Evolutionary conservation across 164 flowering plant genomes (phyloP), one percentile per base, ranked within the genome.

Genomic region (Stephania yunnanensis): DNA sequence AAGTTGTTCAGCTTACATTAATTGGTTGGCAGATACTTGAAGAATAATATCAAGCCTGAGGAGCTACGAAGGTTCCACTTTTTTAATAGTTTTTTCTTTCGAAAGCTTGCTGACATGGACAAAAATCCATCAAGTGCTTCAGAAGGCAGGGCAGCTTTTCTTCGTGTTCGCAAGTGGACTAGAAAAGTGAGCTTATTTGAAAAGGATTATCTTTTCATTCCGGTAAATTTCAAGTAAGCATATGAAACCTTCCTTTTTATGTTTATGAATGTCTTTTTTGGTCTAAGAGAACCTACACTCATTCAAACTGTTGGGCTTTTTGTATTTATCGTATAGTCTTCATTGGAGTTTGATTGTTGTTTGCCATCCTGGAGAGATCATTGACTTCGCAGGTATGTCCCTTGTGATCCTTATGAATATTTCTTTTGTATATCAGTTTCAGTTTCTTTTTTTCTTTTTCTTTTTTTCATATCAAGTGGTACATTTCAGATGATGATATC

Each of bases 271-370:
- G 67, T 19, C 10, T 20, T 71, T 70, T 69, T 75, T 58, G 64
- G n/a, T 58, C 17, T 58, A 58, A 58, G 17, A 19, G 6, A 58
- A 19, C 19, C 64, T 58, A n/a, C 17, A 58, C 64, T 58, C 19
- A 58, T 58, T 58, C 6, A 20, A 58, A 58, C 64, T 72, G 6
- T 50, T 9, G 64, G 20, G 46, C 44, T 76, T 6, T 8, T 61
- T 71, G 63, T 20, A 46, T 42, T 81, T 73, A 50, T 36, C 4
- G 4, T 36, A 36, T 89, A 96, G 99, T 81, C 90, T 87, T 25
- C 99, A 96, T 76, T 96, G 99, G 99, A 96, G 98, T 85, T 85
- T 96, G 78, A 78, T 96, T 67, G 88, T 94, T 73, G 86, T 96
- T 63, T 96, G 99, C 72, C 92, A 93, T 85, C 95, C 92, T 77